These are phyloP conservation scores for Lichtheimia corymbifera DNA, from an alignment of 371 early-diverging fungal species.

Conservation along the genomic window DNA sequence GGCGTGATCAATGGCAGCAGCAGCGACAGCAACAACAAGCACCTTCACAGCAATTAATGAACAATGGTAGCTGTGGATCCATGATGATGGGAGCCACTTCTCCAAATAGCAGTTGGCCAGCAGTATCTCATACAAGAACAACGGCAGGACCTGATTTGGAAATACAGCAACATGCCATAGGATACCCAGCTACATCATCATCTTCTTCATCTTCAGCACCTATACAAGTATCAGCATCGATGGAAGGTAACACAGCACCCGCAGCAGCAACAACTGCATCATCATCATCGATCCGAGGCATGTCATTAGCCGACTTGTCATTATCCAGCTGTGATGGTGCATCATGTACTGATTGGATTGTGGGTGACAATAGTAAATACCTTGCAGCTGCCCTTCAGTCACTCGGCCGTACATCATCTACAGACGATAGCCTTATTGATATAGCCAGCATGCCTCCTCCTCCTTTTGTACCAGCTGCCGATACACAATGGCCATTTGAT, in stretches of 20 bases:
- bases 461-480: constrained; percentile 1
- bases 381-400: constrained; percentile 24
- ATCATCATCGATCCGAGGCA: constrained; percentile 11
- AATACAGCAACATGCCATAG: too few species aligned
- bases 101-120: constrained; percentile 2
- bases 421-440: constrained; percentile 2
- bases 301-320: constrained; percentile 25
- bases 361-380: constrained; percentile 24
- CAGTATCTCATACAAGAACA: constrained; percentile 4
- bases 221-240: neutral
- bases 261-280: neutral
- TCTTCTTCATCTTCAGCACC: constrained; percentile 5
- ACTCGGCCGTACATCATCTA: constrained; percentile 7
- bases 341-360: constrained; percentile 20
- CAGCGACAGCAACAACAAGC: constrained; percentile 7
- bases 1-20: constrained; percentile 3
- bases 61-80: constrained; percentile 1
- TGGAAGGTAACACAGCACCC: neutral
- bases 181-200: constrained; percentile 6
- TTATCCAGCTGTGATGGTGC: constrained; percentile 25
- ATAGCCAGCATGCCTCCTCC: neutral
- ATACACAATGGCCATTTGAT: constrained; percentile 4
- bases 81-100: neutral
- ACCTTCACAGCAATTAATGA: neutral
- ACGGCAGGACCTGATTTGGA: constrained; percentile 3